A percentile compares a stretch with the other conserved stretches of the same genome.
phyloP scores from a whole-genome alignment of 1,139 yeast genomes.

The Magnusiomyces tetraspermus region DNA sequence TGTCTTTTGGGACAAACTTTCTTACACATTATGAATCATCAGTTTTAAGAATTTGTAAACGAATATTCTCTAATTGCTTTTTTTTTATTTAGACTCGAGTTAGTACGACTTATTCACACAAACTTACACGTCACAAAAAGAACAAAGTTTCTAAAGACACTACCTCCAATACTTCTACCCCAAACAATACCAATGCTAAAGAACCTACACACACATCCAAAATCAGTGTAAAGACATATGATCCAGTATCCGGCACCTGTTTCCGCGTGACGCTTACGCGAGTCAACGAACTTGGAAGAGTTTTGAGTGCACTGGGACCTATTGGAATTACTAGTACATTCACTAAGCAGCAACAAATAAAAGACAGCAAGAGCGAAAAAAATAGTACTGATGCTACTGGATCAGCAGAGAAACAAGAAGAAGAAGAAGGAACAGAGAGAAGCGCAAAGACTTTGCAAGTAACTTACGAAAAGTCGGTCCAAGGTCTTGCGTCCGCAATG shows the following conservation, averaged over 20 bases:
- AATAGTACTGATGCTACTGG: background rate
- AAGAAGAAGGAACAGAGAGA: background rate
- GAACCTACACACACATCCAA: constrained; percentile 28
- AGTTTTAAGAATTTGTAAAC: constrained; percentile 4
- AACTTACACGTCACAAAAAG: background rate
- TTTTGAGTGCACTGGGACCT: constrained; percentile 81
- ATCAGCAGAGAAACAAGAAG: background rate
- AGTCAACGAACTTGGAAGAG: constrained; percentile 66
- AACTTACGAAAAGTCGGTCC: background rate
- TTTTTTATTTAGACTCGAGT: constrained; percentile 32
- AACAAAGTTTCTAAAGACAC: background rate
- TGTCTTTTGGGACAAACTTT: no score
- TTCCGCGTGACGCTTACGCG: constrained; percentile 54
- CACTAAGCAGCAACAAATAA: background rate
- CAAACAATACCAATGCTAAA: no score
- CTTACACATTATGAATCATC: no score
- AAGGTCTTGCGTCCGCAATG: background rate
- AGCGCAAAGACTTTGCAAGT: background rate
- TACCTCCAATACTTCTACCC: background rate
- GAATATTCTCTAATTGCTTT: constrained; percentile 1
- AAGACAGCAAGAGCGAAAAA: background rate
- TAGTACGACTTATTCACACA: constrained; percentile 41
- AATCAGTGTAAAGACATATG: constrained; percentile 60
- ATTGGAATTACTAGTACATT: constrained; percentile 43
- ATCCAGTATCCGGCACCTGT: constrained; percentile 60